phyloP scores from a whole-genome alignment of 148 eudicot genomes.

The Arbutus unedo region DNA sequence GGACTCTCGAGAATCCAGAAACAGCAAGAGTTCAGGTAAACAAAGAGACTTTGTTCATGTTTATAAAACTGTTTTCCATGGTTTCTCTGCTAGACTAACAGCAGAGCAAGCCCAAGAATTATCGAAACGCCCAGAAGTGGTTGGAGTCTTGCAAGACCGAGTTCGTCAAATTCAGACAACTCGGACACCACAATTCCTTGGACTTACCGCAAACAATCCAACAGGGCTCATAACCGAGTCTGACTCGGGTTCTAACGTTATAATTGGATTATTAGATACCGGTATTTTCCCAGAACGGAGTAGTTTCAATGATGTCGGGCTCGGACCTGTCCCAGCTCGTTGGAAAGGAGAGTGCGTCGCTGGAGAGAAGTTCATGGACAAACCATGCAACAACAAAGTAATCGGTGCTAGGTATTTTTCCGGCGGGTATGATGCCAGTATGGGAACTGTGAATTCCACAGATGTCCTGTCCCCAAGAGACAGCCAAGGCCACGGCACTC shows the following conservation, averaged over 20 bases:
- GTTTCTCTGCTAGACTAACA: constrained; percentile 41
- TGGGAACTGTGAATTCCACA: constrained; percentile 9
- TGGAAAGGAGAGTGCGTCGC: constrained; percentile 63
- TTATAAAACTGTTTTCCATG: constrained; percentile 44
- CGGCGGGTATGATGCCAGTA: constrained; percentile 27
- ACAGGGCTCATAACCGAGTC: constrained; percentile 27
- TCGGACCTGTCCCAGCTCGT: constrained; percentile 45
- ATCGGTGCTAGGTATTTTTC: constrained; percentile 56
- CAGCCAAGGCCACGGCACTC: constrained; percentile 63
- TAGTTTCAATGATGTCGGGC: constrained; percentile 56
- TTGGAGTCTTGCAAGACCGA: constrained; percentile 34
- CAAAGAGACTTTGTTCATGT: constrained; percentile 29
- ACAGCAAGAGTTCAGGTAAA: neutral
- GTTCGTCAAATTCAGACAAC: constrained; percentile 41
- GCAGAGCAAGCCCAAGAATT: constrained; percentile 30
- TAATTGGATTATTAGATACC: constrained; percentile 68
- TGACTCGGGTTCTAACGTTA: constrained; percentile 36
- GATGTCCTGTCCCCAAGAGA: constrained; percentile 45
- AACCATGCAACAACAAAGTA: constrained; percentile 55
- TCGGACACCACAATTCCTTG: constrained; percentile 39
- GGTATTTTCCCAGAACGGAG: constrained; percentile 61
- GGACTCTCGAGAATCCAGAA: neutral
- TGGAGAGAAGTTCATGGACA: constrained; percentile 36
- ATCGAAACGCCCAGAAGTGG: constrained; percentile 22
- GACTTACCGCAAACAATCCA: constrained; percentile 15